Base-by-base conservation (phyloP, 192 early-diverging fungal species). In the Spizellomyces sp. region DNA sequence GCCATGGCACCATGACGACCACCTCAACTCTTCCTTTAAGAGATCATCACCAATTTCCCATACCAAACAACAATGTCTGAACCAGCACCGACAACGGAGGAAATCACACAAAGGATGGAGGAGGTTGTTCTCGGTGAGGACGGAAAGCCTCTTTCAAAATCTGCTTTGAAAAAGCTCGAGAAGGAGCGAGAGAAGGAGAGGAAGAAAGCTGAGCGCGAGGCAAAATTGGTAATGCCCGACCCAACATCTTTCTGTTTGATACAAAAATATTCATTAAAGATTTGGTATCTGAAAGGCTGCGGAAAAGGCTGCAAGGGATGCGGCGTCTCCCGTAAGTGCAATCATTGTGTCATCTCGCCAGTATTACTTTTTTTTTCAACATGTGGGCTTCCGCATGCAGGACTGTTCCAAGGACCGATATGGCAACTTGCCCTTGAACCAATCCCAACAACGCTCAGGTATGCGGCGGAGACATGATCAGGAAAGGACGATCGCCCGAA, bases 161-260 rank as follows among this genome's bases (percentile, higher is more conserved):
- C 89, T 74, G 92, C 90, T 8, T 83, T 96, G 47, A 98, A 98
- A 87, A 98, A 98, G 84, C 87, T 92, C 12, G 89, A 94, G 70
- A 94, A 94, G 83, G 89, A 95, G 78, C 81, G 84, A 54, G 91
- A 95, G 75, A 98, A 96, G 91, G 92, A 90, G 73, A 73, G 69
- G 66, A 84, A 81, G 71, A 87, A 89, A 83, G 69, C 76, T 57
- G 90, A 88, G 72, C 83, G 81, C 44, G 81, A 67, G 19, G 81
- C 68, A 22, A 64, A 74, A 22, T 36, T 80, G 75, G 81, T 79
- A 69, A 19, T 70, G 21, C 45, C 65, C 54, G n/a, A 4, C 63
- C 60, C 12, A 2, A 19, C 47, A 17, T 12, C 41, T 45, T 9
- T 9, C 17, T 64, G 5, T 22, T 4, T 21, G 44, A 64, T n/a